These are phyloP conservation scores for Collybia nuda DNA, from an alignment of 768 basidiomycete species.

Conservation along the genomic window DNA sequence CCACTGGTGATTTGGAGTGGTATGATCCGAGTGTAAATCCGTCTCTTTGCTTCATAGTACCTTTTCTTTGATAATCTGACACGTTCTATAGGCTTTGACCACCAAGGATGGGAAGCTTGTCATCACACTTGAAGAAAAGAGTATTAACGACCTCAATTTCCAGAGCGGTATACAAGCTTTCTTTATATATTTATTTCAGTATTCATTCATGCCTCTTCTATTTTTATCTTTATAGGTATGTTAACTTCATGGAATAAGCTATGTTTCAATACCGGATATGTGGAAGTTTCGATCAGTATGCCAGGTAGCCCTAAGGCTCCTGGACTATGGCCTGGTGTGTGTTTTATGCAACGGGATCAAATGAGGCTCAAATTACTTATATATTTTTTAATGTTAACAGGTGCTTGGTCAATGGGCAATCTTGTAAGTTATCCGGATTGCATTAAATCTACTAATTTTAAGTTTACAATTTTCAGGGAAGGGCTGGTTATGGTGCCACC, in stretches of 20 bases:
- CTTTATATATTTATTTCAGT: constrained; percentile 14
- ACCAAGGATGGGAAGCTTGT: constrained; percentile 78
- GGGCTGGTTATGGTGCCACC: constrained; percentile 88
- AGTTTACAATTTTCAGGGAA: constrained; percentile 40
- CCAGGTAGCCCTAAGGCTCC: constrained; percentile 61
- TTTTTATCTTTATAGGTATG: constrained; percentile 44
- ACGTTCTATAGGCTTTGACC: constrained; percentile 51
- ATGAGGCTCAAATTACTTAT: not conserved
- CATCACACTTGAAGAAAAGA: constrained; percentile 72
- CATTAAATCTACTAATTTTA: not conserved
- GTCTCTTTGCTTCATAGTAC: not conserved
- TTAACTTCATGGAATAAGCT: constrained; percentile 91
- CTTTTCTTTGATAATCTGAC: constrained; percentile 1
- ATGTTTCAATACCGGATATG: constrained; percentile 91
- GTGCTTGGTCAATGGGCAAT: constrained; percentile 80
- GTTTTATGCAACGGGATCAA: not conserved
- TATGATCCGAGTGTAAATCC: constrained; percentile 62
- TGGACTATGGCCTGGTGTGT: constrained; percentile 85
- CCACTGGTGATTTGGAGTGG: constrained; percentile 83
- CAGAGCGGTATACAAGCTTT: constrained; percentile 54
- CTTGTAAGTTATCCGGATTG: constrained; percentile 40
- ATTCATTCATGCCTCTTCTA: too few relatives aligned
- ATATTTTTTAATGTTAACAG: constrained; percentile 23
- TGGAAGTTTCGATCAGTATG: constrained; percentile 80
- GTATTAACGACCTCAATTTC: constrained; percentile 81